Evolutionary conservation across 805 yeast genomes (phyloP), one percentile per base, ranked within the genome.

Genomic region (Blastobotrys americana): DNA sequence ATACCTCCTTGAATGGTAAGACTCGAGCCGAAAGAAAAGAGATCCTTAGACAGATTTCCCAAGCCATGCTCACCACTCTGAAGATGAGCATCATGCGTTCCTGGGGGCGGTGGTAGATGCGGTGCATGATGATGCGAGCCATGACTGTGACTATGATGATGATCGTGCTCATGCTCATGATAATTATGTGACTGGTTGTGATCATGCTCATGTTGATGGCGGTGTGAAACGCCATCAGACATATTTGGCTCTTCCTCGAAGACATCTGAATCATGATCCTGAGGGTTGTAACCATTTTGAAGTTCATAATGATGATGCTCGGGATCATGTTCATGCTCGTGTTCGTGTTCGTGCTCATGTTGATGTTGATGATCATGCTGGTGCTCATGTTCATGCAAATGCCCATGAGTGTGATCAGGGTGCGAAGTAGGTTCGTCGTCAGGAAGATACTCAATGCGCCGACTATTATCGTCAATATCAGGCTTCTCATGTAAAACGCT

Each of bases 1-100:
- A 76, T 67, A 10, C 77, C 78, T 31, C 66, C 67, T 33, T 58
- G 60, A 18, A 64, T 56, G 22, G 65, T 53, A 19, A 64, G 50
- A 41, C 58, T 47, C 46, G 45, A 52, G 25, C 63, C 60, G 45
- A 61, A 59, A 42, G 53, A 52, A 48, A 57, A 59, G 28, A 58
- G 44, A 18, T 54, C 56, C 2, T 43, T 42, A 5, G 22, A n/a
- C 17, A 20, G 28, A 15, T 28, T 4, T 37, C 22, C 39, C 25
- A 19, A 3, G 9, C 16, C 37, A 37, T 15, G 41, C 18, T 27
- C 47, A 45, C 5, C 37, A 44, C n/a, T 34, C 22, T 22, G 50
- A 22, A n/a, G 15, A 31, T 47, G 51, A 45, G 10, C 42, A 36
- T 46, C 42, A 44, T 13, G 51, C 21, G 21, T 46, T 42, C 18